phyloP scores from a whole-genome alignment of 768 basidiomycete species.

The Phanerodontia chrysosporium region DNA sequence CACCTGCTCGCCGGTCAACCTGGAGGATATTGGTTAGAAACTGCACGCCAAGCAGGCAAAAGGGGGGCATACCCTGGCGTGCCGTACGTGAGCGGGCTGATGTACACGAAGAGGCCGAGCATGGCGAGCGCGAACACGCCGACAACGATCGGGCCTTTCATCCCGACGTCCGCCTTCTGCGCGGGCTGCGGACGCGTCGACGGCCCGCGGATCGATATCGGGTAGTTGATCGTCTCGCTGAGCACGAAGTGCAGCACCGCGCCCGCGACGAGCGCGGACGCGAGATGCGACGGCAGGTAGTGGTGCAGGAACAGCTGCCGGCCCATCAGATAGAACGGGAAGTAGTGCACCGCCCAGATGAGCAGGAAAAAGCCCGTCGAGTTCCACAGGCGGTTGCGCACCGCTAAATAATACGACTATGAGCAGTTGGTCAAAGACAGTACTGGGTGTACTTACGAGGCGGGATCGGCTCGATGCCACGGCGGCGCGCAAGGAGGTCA shows the following conservation, averaged over 20 bases:
- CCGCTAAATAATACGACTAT: conserved; percentile 44
- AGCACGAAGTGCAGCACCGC: conserved; percentile 87
- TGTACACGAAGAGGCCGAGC: conserved; percentile 65
- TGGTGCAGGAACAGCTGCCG: conserved; percentile 97
- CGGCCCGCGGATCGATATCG: conserved; percentile 74
- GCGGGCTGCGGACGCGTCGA: conserved; percentile 38
- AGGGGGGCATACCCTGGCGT: conserved; percentile 72
- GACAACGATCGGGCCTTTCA: conserved; percentile 67
- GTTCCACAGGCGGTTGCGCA: conserved; percentile 93
- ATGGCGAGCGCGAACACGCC: conserved; percentile 54
- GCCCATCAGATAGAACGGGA: conserved; percentile 97
- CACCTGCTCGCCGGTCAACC: conserved; percentile 81
- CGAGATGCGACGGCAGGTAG: conserved; percentile 94
- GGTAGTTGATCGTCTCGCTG: conserved; percentile 89
- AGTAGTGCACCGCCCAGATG: conserved; percentile 93
- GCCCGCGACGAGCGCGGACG: conserved; percentile 89
- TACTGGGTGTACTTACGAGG: conserved; percentile 58
- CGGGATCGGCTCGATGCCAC: conserved; percentile 81
- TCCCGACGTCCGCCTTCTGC: conserved; percentile 70
- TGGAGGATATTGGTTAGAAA: conserved; percentile 27
- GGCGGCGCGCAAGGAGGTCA: conserved; percentile 82
- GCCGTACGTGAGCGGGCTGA: conserved; percentile 92
- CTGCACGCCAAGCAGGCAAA: not conserved
- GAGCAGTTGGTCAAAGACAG: not conserved
- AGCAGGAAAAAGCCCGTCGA: conserved; percentile 93